These are phyloP conservation scores for Parafenestella ontariensis DNA, from an alignment of 2,329 filamentous ascomycete genomes.

Conservation along the genomic window DNA sequence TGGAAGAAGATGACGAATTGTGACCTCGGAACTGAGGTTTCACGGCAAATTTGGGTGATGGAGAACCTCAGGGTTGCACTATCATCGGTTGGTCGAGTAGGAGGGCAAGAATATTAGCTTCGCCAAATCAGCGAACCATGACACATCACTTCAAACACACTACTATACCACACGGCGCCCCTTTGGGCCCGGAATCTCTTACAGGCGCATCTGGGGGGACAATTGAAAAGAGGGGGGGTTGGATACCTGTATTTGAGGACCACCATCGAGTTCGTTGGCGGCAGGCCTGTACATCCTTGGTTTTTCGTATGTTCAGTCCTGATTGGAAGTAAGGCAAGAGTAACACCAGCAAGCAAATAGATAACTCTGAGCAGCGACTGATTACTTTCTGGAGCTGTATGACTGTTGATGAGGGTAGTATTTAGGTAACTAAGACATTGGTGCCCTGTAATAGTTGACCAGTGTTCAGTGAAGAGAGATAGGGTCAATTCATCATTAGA, in stretches of 20 bases:
- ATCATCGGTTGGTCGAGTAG: not conserved
- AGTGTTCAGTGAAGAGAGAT: not conserved
- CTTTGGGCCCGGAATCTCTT: conserved; percentile 9
- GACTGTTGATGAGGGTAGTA: not conserved
- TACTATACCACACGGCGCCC: conserved; percentile 1
- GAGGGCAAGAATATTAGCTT: not conserved
- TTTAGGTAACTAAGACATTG: not conserved
- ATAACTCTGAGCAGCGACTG: not conserved
- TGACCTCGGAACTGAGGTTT: conserved; percentile 42
- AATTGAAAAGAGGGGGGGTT: not conserved
- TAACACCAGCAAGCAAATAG: not conserved
- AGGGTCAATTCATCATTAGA: not conserved
- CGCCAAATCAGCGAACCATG: not conserved
- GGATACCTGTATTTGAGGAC: conserved; percentile 2
- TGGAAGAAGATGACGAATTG: conserved; percentile 56
- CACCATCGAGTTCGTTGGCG: conserved; percentile 1
- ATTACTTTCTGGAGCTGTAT: too few species aligned
- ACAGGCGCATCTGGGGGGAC: conserved; percentile 13
- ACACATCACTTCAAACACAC: not conserved
- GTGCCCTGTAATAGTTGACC: not conserved
- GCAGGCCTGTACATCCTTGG: conserved; percentile 11
- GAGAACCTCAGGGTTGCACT: not conserved
- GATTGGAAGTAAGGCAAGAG: not conserved
- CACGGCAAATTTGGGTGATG: conserved; percentile 32
- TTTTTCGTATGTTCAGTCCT: conserved; percentile 6